phyloP scores from a whole-genome alignment of 306 rosid species.

The Sesbania bispinosa region DNA sequence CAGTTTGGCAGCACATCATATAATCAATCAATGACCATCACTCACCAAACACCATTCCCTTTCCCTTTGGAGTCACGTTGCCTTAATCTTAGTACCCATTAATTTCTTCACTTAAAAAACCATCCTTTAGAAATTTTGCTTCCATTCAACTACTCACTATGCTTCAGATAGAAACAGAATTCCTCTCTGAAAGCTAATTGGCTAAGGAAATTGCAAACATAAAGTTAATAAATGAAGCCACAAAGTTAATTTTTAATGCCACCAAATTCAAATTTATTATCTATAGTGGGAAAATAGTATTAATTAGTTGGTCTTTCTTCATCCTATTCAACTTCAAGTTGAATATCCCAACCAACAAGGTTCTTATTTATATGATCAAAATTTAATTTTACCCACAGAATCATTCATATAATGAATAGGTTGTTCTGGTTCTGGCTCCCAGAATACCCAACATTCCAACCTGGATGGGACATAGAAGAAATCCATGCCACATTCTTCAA shows the following conservation, averaged over 20 bases:
- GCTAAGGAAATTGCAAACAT: slow-evolving; percentile 3
- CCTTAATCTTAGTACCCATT: slow-evolving; percentile 25
- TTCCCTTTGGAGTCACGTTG: slow-evolving; percentile 56
- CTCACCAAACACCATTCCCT: slow-evolving; percentile 52
- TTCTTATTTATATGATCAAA: slow-evolving; percentile 27
- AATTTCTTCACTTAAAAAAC: slow-evolving; percentile 16
- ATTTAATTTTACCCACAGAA: neutral
- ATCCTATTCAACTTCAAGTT: slow-evolving; percentile 44
- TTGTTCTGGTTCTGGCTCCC: slow-evolving; percentile 42
- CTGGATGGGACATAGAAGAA: slow-evolving; percentile 43
- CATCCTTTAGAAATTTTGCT: slow-evolving; percentile 26
- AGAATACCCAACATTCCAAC: slow-evolving; percentile 42
- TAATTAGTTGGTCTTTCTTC: slow-evolving; percentile 65
- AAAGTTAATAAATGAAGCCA: too few species aligned
- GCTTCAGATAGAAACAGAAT: slow-evolving; percentile 33
- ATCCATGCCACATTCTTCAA: slow-evolving; percentile 62
- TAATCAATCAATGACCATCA: slow-evolving; percentile 34
- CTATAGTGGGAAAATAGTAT: slow-evolving; percentile 11
- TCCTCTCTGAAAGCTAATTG: slow-evolving; percentile 30
- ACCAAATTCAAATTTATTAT: neutral
- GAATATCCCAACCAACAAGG: slow-evolving; percentile 41
- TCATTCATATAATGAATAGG: slow-evolving; percentile 39
- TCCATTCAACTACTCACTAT: slow-evolving; percentile 26
- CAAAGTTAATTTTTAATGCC: slow-evolving; percentile 28
- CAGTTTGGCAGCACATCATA: slow-evolving; percentile 37